Percentiles rank a stretch among this genome's conserved stretches.
Conservation (phyloP, 768 basidiomycete species). For the Nidularia pulvinata region DNA sequence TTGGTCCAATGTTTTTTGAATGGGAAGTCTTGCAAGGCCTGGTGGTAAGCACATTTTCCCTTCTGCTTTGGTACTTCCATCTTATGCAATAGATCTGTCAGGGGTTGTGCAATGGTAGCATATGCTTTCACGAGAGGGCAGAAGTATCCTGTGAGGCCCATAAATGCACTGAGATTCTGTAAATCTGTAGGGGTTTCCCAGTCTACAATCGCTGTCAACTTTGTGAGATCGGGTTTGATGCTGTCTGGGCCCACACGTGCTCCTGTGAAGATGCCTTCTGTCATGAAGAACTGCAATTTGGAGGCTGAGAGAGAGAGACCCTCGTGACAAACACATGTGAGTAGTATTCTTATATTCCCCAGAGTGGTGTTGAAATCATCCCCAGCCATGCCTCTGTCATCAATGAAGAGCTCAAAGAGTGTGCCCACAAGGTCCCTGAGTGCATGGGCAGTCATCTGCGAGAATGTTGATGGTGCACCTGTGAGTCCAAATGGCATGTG, state of each 20-base stretch:
- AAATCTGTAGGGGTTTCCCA: constrained; percentile 24
- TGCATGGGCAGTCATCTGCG: constrained; percentile 16
- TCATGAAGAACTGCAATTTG: constrained; percentile 33
- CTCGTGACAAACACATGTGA: constrained; percentile 19
- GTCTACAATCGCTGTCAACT: constrained; percentile 33
- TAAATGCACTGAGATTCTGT: constrained; percentile 24
- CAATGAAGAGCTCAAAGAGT: constrained; percentile 31
- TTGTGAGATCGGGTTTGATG: constrained; percentile 28
- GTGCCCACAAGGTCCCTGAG: constrained; percentile 21
- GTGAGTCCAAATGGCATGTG: constrained; percentile 39
- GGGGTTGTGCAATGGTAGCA: constrained; percentile 20
- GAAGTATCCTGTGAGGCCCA: constrained; percentile 32
- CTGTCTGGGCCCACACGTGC: constrained; percentile 25
- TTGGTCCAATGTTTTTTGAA: constrained; percentile 12
- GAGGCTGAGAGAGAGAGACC: constrained; percentile 30
- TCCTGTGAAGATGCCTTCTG: constrained; percentile 31
- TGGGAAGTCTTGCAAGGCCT: constrained; percentile 13
- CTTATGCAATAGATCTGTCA: constrained; percentile 21
- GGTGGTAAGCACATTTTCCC: constrained; percentile 18
- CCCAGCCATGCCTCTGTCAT: constrained; percentile 29
- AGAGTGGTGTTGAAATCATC: constrained; percentile 25
- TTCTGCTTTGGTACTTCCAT: constrained; percentile 13
- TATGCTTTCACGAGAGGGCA: constrained; percentile 29
- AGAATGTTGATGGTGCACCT: constrained; percentile 33
- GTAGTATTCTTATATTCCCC: constrained; percentile 15